Percentiles rank a stretch among this genome's conserved stretches.
Evolutionary conservation across 148 eudicot genomes (phyloP).

Genomic region (Rhododendron ferrugineum): DNA sequence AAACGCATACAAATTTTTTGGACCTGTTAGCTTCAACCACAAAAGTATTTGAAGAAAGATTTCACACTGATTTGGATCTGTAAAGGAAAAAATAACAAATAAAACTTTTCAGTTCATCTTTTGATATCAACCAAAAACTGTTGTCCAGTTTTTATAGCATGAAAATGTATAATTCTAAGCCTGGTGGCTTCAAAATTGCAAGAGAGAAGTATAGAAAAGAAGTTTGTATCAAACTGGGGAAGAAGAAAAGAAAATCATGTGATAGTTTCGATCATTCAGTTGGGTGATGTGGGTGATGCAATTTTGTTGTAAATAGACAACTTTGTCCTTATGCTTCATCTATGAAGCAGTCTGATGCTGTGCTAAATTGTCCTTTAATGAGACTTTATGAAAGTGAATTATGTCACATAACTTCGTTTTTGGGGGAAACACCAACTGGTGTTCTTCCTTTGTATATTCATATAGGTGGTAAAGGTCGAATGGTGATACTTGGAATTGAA

Average conservation of each 20-base stretch:
- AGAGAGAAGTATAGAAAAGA: neutral
- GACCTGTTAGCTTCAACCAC: neutral
- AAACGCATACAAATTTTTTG: neutral
- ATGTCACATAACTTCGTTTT: neutral
- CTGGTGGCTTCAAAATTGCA: neutral
- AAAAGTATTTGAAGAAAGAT: neutral
- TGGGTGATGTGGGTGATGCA: neutral
- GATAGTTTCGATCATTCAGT: neutral
- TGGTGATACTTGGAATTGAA: neutral
- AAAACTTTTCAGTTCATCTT: neutral
- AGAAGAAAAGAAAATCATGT: neutral
- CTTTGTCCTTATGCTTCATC: neutral
- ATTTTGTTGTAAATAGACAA: neutral
- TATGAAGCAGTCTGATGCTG: neutral
- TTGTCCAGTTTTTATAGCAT: neutral
- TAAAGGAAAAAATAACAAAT: neutral
- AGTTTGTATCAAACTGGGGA: neutral
- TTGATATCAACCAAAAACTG: neutral
- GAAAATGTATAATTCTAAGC: neutral
- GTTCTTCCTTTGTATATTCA: neutral
- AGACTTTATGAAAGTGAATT: neutral
- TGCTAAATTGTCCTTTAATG: neutral
- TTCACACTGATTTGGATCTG: neutral
- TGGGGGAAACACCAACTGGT: neutral
- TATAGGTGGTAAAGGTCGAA: neutral